Base-by-base conservation (phyloP, 306 rosid genomes). In the Cicer bijugum region DNA sequence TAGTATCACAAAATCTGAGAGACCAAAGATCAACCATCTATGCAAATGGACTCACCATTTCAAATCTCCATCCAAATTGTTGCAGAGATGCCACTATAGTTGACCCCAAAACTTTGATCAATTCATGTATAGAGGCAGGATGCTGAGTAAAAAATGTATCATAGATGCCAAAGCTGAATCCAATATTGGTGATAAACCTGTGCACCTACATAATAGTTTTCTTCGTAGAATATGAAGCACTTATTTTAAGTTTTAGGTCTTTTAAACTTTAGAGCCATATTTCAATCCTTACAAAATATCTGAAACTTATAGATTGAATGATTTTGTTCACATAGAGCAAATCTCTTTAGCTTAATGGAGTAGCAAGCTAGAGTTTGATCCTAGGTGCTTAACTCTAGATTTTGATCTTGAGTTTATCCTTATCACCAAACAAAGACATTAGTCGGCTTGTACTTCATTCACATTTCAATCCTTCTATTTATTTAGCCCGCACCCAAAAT, bases 41-140 rank as follows among this genome's bases (percentile, higher is more conserved):
- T 42, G 40, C 20, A 40, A 20, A 52, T 20, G 45, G 38, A 52
- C 73, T 65, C 56, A 20, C 61, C 46, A 65, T 50, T 75, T 75
- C 65, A 44, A 64, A 19, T 64, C 72, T 64, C 59, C 48, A 51
- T 35, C 44, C 35, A 75, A 39, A 51, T 75, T 75, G 45, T 64
- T 50, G 71, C 45, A 63, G 37, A 51, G 71, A 62, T 62, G 23
- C n/a, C 42, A 62, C 10, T 23, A 61, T 38, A 35, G 42, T 56
- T 62, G 77, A 23, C 77, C 77, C n/a, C 35, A 9, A 57, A 55
- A 20, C 67, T 43, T 56, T 58, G 20, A 8, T 47, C 71, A 38
- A 33, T 35, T 48, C 42, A 12, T 61, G 35, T 43, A 12, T 35
- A 14, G 28, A 62, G 58, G 38, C 38, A 15, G 19, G 39, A 33